Evolutionary conservation across 148 eudicot species (phyloP).

Genomic region (Nepenthes gracilis): DNA sequence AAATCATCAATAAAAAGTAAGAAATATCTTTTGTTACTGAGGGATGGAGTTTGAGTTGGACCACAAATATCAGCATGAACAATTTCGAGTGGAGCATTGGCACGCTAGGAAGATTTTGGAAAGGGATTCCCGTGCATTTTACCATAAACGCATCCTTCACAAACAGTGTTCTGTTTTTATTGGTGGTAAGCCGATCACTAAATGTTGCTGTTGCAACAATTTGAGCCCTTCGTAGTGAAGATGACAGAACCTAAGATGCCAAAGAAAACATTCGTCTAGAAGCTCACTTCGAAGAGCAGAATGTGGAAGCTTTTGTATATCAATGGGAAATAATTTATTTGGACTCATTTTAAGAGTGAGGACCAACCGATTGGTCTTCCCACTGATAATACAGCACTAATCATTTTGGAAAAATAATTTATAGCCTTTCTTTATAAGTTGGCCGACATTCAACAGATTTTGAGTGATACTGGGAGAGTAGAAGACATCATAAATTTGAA

Average conservation of each 20-base stretch:
- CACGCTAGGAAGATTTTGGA: conserved; percentile 4
- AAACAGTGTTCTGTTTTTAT: neutral
- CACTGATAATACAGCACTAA: neutral
- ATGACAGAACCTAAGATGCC: conserved; percentile 20
- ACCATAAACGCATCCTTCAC: neutral
- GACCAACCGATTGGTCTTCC: neutral
- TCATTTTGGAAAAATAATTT: too few species aligned
- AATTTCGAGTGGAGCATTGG: neutral
- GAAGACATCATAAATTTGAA: too few species aligned
- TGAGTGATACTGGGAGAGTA: too few species aligned
- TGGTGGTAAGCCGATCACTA: neutral
- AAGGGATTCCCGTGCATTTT: conserved; percentile 4
- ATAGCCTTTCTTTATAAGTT: too few species aligned
- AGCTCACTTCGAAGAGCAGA: too few species aligned
- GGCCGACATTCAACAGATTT: too few species aligned
- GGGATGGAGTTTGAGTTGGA: too few species aligned
- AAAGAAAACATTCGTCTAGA: neutral
- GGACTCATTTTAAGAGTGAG: neutral
- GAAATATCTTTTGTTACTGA: too few species aligned
- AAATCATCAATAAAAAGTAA: too few species aligned
- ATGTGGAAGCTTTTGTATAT: too few species aligned
- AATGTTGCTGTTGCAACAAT: conserved; percentile 1
- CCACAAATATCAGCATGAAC: conserved; percentile 6
- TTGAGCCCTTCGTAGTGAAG: neutral
- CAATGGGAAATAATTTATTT: too few species aligned